A percentile compares a stretch with the other conserved stretches of the same genome.
Conservation (phyloP, 179 eudicot species). For the Actinidia chinensis region DNA sequence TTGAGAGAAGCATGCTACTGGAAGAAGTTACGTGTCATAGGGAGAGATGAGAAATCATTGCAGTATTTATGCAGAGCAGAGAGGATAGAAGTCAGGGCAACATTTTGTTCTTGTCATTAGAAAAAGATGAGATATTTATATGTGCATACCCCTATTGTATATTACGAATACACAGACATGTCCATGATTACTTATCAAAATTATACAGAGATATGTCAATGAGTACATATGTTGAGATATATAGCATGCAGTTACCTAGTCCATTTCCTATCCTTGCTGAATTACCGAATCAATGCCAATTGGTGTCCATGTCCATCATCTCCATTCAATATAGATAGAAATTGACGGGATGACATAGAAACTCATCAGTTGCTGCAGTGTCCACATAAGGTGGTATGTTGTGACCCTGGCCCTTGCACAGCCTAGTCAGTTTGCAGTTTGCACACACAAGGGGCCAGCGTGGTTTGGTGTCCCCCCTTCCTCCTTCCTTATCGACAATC, state of each 20-base stretch:
- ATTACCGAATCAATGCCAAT: not conserved
- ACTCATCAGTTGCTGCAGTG: too few species aligned
- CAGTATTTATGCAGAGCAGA: not conserved
- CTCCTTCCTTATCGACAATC: not conserved
- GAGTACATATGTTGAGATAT: not conserved
- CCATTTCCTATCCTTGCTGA: not conserved
- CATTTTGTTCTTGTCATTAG: not conserved
- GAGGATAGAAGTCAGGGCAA: not conserved
- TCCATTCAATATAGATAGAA: not conserved
- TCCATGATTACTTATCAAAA: too few species aligned
- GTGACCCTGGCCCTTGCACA: not conserved
- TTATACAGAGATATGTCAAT: not conserved
- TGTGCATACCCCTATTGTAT: too few species aligned
- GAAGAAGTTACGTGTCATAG: not conserved
- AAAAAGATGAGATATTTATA: too few species aligned
- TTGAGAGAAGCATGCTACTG: not conserved
- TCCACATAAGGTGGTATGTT: not conserved
- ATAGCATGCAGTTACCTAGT: not conserved
- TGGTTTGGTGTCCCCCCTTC: not conserved
- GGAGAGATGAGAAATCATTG: not conserved
- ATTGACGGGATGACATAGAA: too few species aligned
- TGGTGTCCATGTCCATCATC: not conserved
- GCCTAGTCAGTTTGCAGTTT: not conserved
- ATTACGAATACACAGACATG: too few species aligned
- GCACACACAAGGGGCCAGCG: not conserved